phyloP scores from a whole-genome alignment of 2,329 filamentous ascomycete species.

The Colletotrichum godetiae region DNA sequence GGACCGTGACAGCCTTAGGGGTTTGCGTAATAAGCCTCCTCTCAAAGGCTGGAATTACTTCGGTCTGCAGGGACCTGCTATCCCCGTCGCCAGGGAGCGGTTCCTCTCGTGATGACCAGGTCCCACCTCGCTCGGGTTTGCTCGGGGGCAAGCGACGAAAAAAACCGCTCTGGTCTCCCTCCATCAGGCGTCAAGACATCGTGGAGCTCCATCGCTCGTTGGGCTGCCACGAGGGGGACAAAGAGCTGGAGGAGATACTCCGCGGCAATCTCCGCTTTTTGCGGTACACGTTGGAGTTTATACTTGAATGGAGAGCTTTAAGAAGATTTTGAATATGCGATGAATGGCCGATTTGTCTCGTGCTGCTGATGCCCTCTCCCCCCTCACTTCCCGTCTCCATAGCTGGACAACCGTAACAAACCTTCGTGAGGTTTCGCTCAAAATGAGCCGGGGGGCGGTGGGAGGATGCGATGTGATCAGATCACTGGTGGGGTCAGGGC shows the following conservation, averaged over 20 bases:
- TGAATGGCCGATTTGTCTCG: background rate
- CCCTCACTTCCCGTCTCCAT: background rate
- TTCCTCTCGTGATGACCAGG: conserved; percentile 4
- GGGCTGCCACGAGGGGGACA: conserved; percentile 27
- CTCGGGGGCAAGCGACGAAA: conserved; percentile 6
- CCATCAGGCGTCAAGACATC: background rate
- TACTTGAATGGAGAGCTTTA: background rate
- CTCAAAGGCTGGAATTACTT: conserved; percentile 23
- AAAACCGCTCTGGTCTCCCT: background rate
- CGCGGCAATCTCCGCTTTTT: conserved; percentile 18
- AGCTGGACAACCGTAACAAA: background rate
- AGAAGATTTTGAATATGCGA: background rate
- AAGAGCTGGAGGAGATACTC: conserved; percentile 6
- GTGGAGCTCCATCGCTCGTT: conserved; percentile 20
- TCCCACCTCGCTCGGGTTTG: conserved; percentile 22
- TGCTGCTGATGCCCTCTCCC: background rate
- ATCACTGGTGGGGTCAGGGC: conserved; percentile 17
- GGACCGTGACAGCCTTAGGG: background rate
- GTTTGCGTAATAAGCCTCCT: conserved; percentile 16
- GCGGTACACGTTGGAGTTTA: background rate
- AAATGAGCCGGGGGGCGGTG: background rate
- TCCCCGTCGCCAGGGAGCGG: background rate
- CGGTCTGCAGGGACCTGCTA: conserved; percentile 19
- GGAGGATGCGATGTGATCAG: conserved; percentile 21
- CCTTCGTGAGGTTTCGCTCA: background rate